A percentile compares a stretch with the other conserved stretches of the same genome.
phyloP scores from a whole-genome alignment of 2,329 filamentous ascomycete species.

The Hirsutella minnesotensis region DNA sequence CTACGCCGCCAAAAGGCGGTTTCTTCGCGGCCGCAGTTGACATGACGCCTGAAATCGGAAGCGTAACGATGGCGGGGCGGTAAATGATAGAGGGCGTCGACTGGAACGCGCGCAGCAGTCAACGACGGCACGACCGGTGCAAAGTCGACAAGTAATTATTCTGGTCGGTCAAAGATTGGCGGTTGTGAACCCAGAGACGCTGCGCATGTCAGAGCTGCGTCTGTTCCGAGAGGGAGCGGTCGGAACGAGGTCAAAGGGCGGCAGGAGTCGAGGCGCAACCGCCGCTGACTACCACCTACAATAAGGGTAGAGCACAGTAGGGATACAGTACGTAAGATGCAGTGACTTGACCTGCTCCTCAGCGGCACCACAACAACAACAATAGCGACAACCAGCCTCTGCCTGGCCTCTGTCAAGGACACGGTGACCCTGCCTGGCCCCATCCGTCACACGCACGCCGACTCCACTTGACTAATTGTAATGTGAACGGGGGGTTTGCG shows the following conservation, averaged over 20 bases:
- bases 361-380: background rate
- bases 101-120: background rate
- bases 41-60: slow-evolving; percentile 23
- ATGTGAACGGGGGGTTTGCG: no score
- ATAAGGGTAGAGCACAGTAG: no score
- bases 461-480: background rate
- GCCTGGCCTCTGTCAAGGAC: background rate
- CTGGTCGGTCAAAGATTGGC: background rate
- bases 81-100: background rate
- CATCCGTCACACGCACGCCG: background rate
- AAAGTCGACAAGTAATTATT: background rate
- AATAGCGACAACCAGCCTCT: background rate
- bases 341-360: no score
- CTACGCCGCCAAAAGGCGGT: slow-evolving; percentile 35
- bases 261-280: no score
- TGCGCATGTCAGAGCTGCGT: background rate
- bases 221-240: no score
- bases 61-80: background rate
- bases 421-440: background rate
- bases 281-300: no score
- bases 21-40: slow-evolving; percentile 41
- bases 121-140: background rate
- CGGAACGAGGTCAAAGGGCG: no score
- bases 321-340: no score
- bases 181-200: background rate